phyloP scores from a whole-genome alignment of 306 rosid species.

The Cotoneaster glaucophyllus region DNA sequence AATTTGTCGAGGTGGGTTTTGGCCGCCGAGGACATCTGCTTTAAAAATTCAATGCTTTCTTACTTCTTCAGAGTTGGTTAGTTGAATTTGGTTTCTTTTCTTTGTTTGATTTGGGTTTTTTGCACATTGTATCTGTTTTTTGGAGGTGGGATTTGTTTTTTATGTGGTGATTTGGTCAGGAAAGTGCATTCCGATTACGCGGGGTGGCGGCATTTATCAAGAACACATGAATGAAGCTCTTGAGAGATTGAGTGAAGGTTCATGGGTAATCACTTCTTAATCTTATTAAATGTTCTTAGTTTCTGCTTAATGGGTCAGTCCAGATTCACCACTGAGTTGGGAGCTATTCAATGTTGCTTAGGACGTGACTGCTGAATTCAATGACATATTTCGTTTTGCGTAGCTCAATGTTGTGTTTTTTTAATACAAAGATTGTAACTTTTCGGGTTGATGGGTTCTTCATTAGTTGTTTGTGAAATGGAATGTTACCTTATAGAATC shows the following conservation, averaged over 20 bases:
- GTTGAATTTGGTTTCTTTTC: neutral
- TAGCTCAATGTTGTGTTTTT: neutral
- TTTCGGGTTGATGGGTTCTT: neutral
- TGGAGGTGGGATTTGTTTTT: conserved; percentile 1
- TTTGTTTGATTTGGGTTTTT: neutral
- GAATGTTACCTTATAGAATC: neutral
- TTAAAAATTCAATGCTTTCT: conserved; percentile 42
- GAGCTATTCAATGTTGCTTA: neutral
- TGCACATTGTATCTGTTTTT: neutral
- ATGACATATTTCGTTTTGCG: neutral
- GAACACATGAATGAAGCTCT: conserved; percentile 86
- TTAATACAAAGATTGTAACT: neutral
- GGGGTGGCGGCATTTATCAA: conserved; percentile 93
- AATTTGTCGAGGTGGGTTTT: conserved; percentile 67
- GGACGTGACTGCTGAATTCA: neutral
- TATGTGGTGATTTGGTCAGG: conserved; percentile 37
- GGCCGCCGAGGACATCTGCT: conserved; percentile 87
- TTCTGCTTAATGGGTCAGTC: neutral
- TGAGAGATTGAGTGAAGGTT: conserved; percentile 62
- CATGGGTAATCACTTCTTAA: conserved; percentile 51
- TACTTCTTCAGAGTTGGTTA: conserved; percentile 71
- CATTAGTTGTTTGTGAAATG: neutral
- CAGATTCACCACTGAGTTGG: neutral
- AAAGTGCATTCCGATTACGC: conserved; percentile 86
- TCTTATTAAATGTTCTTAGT: neutral